Evolutionary conservation across 2,329 filamentous ascomycete species (phyloP), one percentile per base, ranked within the genome.

Genomic region (Elsinoe fawcettii): DNA sequence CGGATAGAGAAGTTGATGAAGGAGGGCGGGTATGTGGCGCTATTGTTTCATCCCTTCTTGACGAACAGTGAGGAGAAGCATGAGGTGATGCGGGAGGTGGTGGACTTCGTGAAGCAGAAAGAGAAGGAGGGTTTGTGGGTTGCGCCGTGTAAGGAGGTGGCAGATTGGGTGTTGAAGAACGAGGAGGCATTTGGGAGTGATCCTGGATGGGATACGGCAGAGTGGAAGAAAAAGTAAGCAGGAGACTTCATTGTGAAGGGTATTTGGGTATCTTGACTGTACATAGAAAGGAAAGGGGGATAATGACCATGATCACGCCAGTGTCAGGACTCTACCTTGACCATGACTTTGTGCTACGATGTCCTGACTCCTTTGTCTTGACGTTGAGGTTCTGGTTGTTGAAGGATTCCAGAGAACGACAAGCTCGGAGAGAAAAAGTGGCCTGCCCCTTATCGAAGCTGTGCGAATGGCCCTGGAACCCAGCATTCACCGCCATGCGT

Each of bases 21-120:
- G 43, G 61, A 62, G 14, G 64, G 65, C 11, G 64, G 64, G 9
- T 68, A 65, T 55, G 25, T 67, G 23, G 65, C 65, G 2, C 57
- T 68, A 18, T 55, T 70, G 18, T 70, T 69, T 44, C 67, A 70
- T 60, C 67, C 67, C 0, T 70, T 70, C 57, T 54, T 70, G 37
- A 66, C 63, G 14, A 60, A 64, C 41, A 56, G 41, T 6, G 46
- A 61, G 9, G 63, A 66, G 39, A 57, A 64, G 46, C 44, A 67
- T 36, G 23, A 63, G 37, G 67, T 66, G 7, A 63, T 69, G 60
- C 63, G 66, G 51, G 47, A 57, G 11, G 64, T 70, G 6, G 27
- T 67, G 25, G 41, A 63, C 32, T 63, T 67, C 58, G 54, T 70
- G 2, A 64, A 57, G 7, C 36, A 61, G 47, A 65, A 65, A 53